A percentile compares a stretch with the other conserved stretches of the same genome.
These are phyloP conservation scores for Dentipellis sp. DNA, from an alignment of 768 basidiomycete genomes.

Conservation along the genomic window DNA sequence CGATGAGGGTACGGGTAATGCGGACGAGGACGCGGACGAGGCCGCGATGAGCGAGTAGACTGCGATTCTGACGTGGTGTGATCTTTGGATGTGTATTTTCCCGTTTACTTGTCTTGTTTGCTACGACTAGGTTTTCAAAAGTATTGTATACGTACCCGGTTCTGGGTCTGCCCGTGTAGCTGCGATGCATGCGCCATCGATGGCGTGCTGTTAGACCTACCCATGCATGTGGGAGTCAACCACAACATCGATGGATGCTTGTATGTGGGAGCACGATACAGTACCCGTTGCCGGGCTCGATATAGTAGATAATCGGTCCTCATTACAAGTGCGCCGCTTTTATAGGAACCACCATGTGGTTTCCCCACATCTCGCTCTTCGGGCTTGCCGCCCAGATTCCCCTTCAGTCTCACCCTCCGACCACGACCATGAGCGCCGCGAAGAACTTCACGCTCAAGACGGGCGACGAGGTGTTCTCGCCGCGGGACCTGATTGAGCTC, in stretches of 20 bases:
- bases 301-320: too few species aligned
- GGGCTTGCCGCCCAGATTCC: slow-evolving; percentile 49
- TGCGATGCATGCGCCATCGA: not conserved
- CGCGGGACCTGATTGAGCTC: slow-evolving; percentile 61
- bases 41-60: slow-evolving; percentile 44
- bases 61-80: not conserved
- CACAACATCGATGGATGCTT: not conserved
- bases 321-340: not conserved
- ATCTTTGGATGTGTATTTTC: not conserved
- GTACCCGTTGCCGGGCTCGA: too few species aligned
- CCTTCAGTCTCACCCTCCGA: slow-evolving; percentile 23
- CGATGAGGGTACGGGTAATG: slow-evolving; percentile 13
- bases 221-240: not conserved
- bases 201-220: not conserved
- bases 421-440: slow-evolving; percentile 19
- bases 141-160: too few species aligned
- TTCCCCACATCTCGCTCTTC: slow-evolving; percentile 39
- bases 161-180: not conserved
- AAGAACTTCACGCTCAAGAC: slow-evolving; percentile 49
- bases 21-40: slow-evolving; percentile 17
- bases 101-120: not conserved
- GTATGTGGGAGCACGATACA: too few species aligned
- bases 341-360: slow-evolving; percentile 33
- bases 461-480: slow-evolving; percentile 53
- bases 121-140: not conserved